Base-by-base conservation (phyloP, 192 early-diverging fungal species). In the Entrophospora sp. region DNA sequence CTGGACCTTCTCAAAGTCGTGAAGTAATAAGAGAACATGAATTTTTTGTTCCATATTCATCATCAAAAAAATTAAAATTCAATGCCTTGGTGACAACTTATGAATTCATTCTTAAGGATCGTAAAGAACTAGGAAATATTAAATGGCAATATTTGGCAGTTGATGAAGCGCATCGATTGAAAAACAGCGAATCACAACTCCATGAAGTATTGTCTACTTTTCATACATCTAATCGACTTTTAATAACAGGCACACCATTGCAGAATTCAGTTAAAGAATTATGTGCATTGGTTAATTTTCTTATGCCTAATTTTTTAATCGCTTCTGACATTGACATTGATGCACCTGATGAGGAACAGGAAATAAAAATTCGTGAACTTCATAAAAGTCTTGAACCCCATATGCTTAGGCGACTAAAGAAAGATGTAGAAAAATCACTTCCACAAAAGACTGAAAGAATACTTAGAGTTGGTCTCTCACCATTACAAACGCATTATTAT, bases 191-290 rank as follows among this genome's bases (percentile, higher is more conserved):
- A 61, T 96, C 93, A 4, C 90, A 93, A 72, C 79, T 97, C 18
- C 90, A 97, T 69, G 91, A 96, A 71, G 88, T 89, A 16, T 78
- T 99, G 18, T 83, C 85, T 56, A 83, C 85, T 14, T 99, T 96
- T 74, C 77, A 85, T 67, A 94, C 91, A 5, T 81, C 81, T 14
- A 97, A 96, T 66, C 86, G 97, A 4, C 80, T 99, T 9, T 77
- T 99, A 24, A 92, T 99, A 46, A 99, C 97, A 0, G 97, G 97
- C 25, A 99, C 97, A 20, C 97, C 97, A 24, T 81, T 99, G 61
- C 94, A 97, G 71, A 99, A 99, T 77, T 91, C 85, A n/a, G 88
- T 97, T 35, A 90, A 93, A 77, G 97, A 99, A 70, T 78, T 99
- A 22, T 79, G 91, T 7, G 85, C 93, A 0, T 73, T 99, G 10